A percentile compares a stretch with the other conserved stretches of the same genome.
These are phyloP conservation scores for Ceratobasidium sp. DNA, from an alignment of 1,284 basidiomycete species.

Conservation along the genomic window DNA sequence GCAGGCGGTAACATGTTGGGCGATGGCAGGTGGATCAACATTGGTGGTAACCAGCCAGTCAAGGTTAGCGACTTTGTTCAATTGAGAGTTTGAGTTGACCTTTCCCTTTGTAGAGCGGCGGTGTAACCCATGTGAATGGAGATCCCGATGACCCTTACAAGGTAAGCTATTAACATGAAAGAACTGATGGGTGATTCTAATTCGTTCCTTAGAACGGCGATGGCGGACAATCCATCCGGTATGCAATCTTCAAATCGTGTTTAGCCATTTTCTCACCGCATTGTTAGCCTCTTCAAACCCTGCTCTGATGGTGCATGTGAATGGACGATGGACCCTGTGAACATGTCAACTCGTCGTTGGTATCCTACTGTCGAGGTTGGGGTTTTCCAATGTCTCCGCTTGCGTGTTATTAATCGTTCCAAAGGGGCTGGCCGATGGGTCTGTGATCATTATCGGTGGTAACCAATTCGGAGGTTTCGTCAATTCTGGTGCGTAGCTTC, in stretches of 20 bases:
- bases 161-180: conserved; percentile 40
- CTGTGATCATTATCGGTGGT: conserved; percentile 59
- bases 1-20: conserved; percentile 62
- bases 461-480: conserved; percentile 85
- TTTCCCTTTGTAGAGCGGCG: conserved; percentile 41
- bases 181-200: conserved; percentile 38
- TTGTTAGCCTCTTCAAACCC: conserved; percentile 47
- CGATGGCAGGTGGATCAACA: conserved; percentile 57
- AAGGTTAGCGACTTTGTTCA: conserved; percentile 37
- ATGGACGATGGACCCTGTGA: conserved; percentile 24
- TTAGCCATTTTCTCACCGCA: no score
- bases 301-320: conserved; percentile 38
- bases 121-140: conserved; percentile 31
- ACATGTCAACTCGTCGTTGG: conserved; percentile 41
- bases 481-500: conserved; percentile 76
- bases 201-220: conserved; percentile 24
- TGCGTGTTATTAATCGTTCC: neutral
- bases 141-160: conserved; percentile 39
- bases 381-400: conserved; percentile 49
- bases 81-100: conserved; percentile 48
- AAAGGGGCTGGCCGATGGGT: conserved; percentile 50
- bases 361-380: conserved; percentile 49
- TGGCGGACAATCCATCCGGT: conserved; percentile 39
- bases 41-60: conserved; percentile 65
- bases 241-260: neutral